phyloP scores from a whole-genome alignment of 768 basidiomycete genomes.

The Tubosaeta sp. region DNA sequence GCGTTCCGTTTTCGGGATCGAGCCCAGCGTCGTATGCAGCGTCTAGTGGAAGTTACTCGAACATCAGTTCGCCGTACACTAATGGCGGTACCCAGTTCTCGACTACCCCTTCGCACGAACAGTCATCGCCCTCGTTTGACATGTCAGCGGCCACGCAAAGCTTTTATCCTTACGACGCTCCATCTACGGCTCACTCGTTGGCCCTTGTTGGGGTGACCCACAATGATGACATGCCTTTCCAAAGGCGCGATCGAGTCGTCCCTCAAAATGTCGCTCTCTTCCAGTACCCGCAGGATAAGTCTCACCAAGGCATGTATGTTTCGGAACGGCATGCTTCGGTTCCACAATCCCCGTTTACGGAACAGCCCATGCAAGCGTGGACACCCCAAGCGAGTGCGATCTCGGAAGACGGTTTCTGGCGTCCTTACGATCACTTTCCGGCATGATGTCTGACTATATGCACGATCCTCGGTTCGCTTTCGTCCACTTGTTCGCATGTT shows the following conservation, averaged over 20 bases:
- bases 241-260: conserved; percentile 13
- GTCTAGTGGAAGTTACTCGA: conserved; percentile 23
- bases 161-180: conserved; percentile 23
- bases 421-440: conserved; percentile 23
- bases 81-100: conserved; percentile 16
- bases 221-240: conserved; percentile 15
- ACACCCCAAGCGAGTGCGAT: conserved; percentile 12
- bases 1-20: conserved; percentile 12
- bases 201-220: conserved; percentile 17
- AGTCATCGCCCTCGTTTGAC: conserved; percentile 18
- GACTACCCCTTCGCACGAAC: conserved; percentile 20
- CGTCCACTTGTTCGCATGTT: background rate
- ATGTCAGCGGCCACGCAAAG: conserved; percentile 12
- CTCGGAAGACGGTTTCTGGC: conserved; percentile 24
- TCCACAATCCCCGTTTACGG: conserved; percentile 18
- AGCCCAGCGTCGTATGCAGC: conserved; percentile 25
- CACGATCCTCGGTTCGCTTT: background rate
- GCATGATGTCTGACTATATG: conserved; percentile 10
- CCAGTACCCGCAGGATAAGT: conserved; percentile 21
- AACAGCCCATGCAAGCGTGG: conserved; percentile 18
- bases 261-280: conserved; percentile 17
- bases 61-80: conserved; percentile 24
- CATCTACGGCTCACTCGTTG: conserved; percentile 13
- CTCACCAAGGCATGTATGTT: conserved; percentile 19
- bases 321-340: conserved; percentile 22